phyloP scores from a whole-genome alignment of 768 basidiomycete genomes.

The Boletus subparvulus region DNA sequence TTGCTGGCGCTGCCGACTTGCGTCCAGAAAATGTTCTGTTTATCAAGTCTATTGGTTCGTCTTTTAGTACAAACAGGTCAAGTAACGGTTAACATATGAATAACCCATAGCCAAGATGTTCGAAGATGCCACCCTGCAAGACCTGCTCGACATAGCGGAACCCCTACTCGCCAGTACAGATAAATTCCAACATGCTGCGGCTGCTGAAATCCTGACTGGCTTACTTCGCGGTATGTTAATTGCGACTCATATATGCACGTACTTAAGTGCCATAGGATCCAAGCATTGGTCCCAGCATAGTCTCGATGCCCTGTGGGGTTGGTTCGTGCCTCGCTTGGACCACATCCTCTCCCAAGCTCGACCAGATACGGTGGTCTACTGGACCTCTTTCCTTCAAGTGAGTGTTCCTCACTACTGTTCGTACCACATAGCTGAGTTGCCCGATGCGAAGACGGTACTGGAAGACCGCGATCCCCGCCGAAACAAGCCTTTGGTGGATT shows the following conservation, averaged over 20 bases:
- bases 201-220: constrained; percentile 71
- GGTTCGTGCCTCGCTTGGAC: constrained; percentile 63
- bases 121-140: constrained; percentile 50
- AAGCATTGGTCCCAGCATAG: constrained; percentile 76
- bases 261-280: constrained; percentile 48
- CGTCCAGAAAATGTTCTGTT: constrained; percentile 51
- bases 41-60: constrained; percentile 48
- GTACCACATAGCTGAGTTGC: constrained; percentile 3
- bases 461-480: constrained; percentile 79
- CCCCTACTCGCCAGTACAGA: constrained; percentile 62
- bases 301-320: constrained; percentile 63
- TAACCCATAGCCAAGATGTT: constrained; percentile 61
- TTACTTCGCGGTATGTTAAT: constrained; percentile 60
- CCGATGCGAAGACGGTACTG: constrained; percentile 45
- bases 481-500: constrained; percentile 67
- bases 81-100: constrained; percentile 33
- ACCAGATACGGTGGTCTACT: constrained; percentile 78
- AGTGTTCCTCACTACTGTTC: background rate
- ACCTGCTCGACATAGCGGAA: constrained; percentile 56
- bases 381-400: constrained; percentile 61
- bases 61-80: constrained; percentile 37
- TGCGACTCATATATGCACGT: background rate
- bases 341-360: constrained; percentile 72
- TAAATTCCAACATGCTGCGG: constrained; percentile 84
- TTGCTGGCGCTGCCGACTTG: constrained; percentile 50